Conservation (phyloP, 495 filamentous ascomycete genomes). For the Articulospora tetracladia region DNA sequence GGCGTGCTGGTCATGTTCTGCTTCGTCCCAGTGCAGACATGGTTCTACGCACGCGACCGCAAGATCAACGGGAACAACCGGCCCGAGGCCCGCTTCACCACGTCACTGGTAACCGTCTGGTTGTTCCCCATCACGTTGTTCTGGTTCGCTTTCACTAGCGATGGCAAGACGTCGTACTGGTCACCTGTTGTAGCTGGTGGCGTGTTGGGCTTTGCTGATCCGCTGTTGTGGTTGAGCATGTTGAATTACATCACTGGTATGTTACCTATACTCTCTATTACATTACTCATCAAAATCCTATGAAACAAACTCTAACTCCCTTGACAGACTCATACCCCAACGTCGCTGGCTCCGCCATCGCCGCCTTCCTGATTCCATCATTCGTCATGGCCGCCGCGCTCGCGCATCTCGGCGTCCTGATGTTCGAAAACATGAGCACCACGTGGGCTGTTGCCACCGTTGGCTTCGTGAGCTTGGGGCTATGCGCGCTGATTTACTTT, state of each 20-base stretch:
- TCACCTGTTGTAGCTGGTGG: constrained; percentile 32
- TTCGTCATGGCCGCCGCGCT: constrained; percentile 34
- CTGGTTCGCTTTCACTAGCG: constrained; percentile 35
- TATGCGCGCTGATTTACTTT: constrained; percentile 34
- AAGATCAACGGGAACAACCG: constrained; percentile 27
- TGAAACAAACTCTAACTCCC: not conserved
- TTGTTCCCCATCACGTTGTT: constrained; percentile 34
- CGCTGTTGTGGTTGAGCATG: constrained; percentile 35
- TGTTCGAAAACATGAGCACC: constrained; percentile 33
- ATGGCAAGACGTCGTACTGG: constrained; percentile 35
- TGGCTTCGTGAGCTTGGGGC: constrained; percentile 32
- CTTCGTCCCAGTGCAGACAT: constrained; percentile 35
- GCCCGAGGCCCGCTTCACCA: constrained; percentile 36
- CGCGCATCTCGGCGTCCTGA: constrained; percentile 34
- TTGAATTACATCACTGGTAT: constrained; percentile 35
- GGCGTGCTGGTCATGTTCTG: constrained; percentile 33
- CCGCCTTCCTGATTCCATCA: constrained; percentile 36
- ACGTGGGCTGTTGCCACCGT: constrained; percentile 36
- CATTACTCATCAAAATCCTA: not conserved
- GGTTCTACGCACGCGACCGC: constrained; percentile 32
- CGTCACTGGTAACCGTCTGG: constrained; percentile 33
- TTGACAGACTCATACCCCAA: constrained; percentile 35
- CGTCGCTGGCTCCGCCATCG: constrained; percentile 33
- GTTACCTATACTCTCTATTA: not conserved
- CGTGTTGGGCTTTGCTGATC: constrained; percentile 33